Percentiles rank a stretch among this genome's conserved stretches.
phyloP scores from a whole-genome alignment of 768 basidiomycete species.

The Collybiopsis confluens region DNA sequence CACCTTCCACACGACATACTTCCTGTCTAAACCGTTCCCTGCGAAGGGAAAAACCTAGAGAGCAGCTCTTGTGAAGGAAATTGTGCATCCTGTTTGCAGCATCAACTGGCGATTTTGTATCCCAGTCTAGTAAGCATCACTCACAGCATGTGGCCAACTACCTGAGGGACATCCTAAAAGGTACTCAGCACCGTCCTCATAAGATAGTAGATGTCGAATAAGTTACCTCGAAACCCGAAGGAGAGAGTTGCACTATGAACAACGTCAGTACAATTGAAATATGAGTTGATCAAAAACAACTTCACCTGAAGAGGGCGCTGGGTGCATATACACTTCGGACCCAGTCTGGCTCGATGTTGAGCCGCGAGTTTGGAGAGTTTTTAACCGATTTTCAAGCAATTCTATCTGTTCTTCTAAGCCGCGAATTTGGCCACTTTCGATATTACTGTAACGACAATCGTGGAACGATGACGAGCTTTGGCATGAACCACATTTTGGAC shows the following conservation, averaged over 20 bases:
- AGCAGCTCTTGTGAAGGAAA: constrained; percentile 14
- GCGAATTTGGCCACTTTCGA: constrained; percentile 39
- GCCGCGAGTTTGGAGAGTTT: constrained; percentile 30
- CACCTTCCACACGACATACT: constrained; percentile 4
- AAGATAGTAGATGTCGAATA: neutral
- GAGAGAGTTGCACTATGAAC: neutral
- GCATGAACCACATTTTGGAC: constrained; percentile 51
- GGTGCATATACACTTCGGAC: constrained; percentile 9
- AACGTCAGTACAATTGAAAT: neutral
- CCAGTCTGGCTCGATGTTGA: neutral
- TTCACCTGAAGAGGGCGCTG: neutral
- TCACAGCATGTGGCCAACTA: neutral
- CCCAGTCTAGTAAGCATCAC: neutral
- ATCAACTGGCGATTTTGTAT: neutral
- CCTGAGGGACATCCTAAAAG: constrained; percentile 2
- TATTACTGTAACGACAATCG: constrained; percentile 56
- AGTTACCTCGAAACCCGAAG: constrained; percentile 1
- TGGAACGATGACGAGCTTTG: constrained; percentile 32
- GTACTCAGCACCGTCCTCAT: neutral
- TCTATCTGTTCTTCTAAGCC: constrained; percentile 43
- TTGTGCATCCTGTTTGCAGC: constrained; percentile 5
- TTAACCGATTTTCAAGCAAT: constrained; percentile 37
- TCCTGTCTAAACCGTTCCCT: constrained; percentile 29
- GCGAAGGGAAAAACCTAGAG: constrained; percentile 40
- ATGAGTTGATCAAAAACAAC: neutral